A percentile compares a stretch with the other conserved stretches of the same genome.
These are phyloP conservation scores for Arthroderma uncinatum DNA, from an alignment of 2,329 filamentous ascomycete genomes.

Conservation along the genomic window DNA sequence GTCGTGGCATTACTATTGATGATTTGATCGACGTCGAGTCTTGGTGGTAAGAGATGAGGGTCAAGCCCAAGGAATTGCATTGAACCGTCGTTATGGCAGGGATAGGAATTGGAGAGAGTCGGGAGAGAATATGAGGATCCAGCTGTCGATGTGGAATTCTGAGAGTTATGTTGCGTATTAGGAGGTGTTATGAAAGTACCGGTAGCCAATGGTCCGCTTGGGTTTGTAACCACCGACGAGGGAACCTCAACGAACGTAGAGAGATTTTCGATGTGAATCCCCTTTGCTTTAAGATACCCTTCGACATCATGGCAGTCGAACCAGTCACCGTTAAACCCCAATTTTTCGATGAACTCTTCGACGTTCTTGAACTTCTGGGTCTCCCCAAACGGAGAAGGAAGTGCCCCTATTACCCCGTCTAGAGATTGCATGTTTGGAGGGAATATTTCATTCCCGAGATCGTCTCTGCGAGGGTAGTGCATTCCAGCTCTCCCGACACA, in stretches of 20 bases:
- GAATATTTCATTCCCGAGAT: constrained; percentile 27
- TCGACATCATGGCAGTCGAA: constrained; percentile 69
- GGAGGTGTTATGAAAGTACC: background rate
- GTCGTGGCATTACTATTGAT: background rate
- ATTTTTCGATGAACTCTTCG: constrained; percentile 31
- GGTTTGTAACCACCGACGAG: constrained; percentile 2
- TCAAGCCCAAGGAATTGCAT: constrained; percentile 5
- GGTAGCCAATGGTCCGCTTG: background rate
- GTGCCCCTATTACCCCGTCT: constrained; percentile 17
- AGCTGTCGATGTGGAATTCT: background rate
- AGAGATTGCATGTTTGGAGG: constrained; percentile 24
- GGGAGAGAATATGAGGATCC: background rate
- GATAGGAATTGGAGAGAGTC: background rate
- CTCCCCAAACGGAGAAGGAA: constrained; percentile 12
- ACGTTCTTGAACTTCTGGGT: constrained; percentile 12
- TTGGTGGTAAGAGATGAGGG: background rate
- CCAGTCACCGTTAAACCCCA: constrained; percentile 62
- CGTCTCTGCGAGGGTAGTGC: constrained; percentile 43
- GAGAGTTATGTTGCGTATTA: background rate
- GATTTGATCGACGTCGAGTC: background rate
- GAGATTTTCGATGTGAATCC: constrained; percentile 23
- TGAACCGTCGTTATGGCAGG: background rate
- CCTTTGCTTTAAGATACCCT: constrained; percentile 49
- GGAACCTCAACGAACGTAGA: constrained; percentile 23
- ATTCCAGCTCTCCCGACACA: constrained; percentile 55